Base-by-base conservation (phyloP, 208 protist genomes). In the Zelonia costaricensis region DNA sequence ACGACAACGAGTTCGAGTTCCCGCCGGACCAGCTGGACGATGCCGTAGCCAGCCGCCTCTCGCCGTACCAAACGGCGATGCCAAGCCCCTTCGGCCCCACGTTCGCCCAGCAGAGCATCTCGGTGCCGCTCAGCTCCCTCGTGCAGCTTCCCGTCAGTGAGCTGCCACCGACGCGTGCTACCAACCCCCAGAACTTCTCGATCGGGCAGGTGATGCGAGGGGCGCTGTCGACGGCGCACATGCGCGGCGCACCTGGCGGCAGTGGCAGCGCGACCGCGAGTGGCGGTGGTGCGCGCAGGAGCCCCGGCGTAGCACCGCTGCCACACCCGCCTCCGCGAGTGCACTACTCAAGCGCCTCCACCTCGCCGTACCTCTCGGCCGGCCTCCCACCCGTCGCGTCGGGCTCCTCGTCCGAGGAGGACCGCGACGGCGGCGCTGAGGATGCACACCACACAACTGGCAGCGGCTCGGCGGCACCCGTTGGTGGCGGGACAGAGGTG, bases 1-100 rank as follows among this genome's bases (percentile, higher is more conserved):
- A 82, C 44, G 80, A 87, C 16, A 72, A 60, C 30, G 88, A 95
- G 49, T 95, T 95, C 68, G 85, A 95, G 15, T 95, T 95, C 52
- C 83, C 84, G 20, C 80, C 85, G 9, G 83, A 89, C 53, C 80
- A 72, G 13, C 51, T 78, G 5, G 71, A 69, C 45, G 78, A 80
- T 27, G 73, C 69, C 38, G 43, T 87, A 27, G 25, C 54, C 22
- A 35, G 4, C 12, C 35, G 22, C 33, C 56, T 65, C 15, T 55
- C 63, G 15, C 31, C 53, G 25, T 62, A 56, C 23, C 46, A 61
- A 5, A 31, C 47, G 22, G 48, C 51, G 4, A 20, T 53, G 5
- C 46, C 57, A 4, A 55, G 35, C 31, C 54, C 61, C 2, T 46
- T 54, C 20, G 15, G 42, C 15, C 31, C 38, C 10, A 47, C 59